Evolutionary conservation across 2,329 filamentous ascomycete species (phyloP), one percentile per base, ranked within the genome.

Genomic region (Aspergillus novoparasiticus): DNA sequence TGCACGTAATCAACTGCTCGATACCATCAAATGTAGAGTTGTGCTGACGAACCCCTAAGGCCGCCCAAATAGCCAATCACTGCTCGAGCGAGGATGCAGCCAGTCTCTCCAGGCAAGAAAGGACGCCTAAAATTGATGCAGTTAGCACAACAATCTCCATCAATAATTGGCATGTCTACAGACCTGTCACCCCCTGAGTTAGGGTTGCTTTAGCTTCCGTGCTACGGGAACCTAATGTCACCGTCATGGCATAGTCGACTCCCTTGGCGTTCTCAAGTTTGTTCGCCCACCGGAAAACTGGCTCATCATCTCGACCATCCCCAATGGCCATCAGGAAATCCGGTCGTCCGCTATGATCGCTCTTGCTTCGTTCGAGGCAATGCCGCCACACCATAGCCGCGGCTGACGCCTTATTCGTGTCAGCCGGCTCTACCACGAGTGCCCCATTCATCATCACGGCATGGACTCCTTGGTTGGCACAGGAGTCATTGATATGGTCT

Each of bases 241-340:
- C 93, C 2, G 94, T 97, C 65, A 90, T 88, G 4, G 95, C 91
- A 60, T 92, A 84, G 57, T 88, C 80, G 50, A 93, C 84, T 2
- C 80, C 79, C 21, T 85, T 84, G 10, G 85, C 80, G 3, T 85
- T 83, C 26, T 84, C 84, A 12, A 97, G 81, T 56, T 87, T 84
- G 79, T 97, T 97, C 21, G 94, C 95, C 94, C 95, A 98, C 66
- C 89, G 89, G 81, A 97, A 98, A 23, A 97, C 90, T 70, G 92
- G 90, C 75, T 98, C 94, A 68, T 98, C 95, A 70, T 97, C 94
- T 36, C 94, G 89, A 48, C 94, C 93, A 73, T 97, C 94, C 43
- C 94, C 94, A 39, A 94, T 87, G 8, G 97, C 91, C 81, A 97
- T 88, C 61, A 98, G 79, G 77, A 97, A 98, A 74, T 97, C 93